Percentiles rank a stretch among this genome's conserved stretches.
Evolutionary conservation across 2,329 filamentous ascomycete genomes (phyloP).

Genomic region (Clonostachys sp.): DNA sequence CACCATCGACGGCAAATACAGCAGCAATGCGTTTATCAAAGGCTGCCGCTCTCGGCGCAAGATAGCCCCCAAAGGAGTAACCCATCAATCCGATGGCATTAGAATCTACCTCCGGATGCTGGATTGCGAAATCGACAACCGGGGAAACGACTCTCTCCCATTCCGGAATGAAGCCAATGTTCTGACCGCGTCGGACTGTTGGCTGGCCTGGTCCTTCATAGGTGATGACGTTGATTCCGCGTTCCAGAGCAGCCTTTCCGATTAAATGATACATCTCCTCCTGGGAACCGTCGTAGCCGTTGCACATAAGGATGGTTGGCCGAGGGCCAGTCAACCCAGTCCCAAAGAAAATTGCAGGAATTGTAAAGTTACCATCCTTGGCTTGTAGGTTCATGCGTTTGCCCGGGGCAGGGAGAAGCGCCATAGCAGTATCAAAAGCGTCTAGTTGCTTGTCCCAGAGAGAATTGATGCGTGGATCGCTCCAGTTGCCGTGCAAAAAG

Average conservation of each 20-base stretch:
- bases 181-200: constrained; percentile 29
- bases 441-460: constrained; percentile 26
- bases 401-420: constrained; percentile 24
- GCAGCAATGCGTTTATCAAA: constrained; percentile 35
- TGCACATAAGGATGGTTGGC: constrained; percentile 27
- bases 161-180: constrained; percentile 35
- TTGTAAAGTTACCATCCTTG: constrained; percentile 13
- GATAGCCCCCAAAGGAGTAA: constrained; percentile 32
- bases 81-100: constrained; percentile 29
- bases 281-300: constrained; percentile 29
- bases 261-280: constrained; percentile 29
- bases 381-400: constrained; percentile 23
- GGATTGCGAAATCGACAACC: constrained; percentile 26
- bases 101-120: constrained; percentile 17
- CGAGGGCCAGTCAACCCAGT: constrained; percentile 6
- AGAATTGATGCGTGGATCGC: constrained; percentile 28
- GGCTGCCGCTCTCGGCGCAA: constrained; percentile 32
- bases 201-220: constrained; percentile 42
- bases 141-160: constrained; percentile 35
- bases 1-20: constrained; percentile 24
- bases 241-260: constrained; percentile 19
- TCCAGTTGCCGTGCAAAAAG: constrained; percentile 32
- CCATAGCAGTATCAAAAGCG: constrained; percentile 30
- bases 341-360: constrained; percentile 19
- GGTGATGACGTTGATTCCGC: constrained; percentile 35